phyloP scores from a whole-genome alignment of 1,284 basidiomycete genomes.

The Amylostereum areolatum region DNA sequence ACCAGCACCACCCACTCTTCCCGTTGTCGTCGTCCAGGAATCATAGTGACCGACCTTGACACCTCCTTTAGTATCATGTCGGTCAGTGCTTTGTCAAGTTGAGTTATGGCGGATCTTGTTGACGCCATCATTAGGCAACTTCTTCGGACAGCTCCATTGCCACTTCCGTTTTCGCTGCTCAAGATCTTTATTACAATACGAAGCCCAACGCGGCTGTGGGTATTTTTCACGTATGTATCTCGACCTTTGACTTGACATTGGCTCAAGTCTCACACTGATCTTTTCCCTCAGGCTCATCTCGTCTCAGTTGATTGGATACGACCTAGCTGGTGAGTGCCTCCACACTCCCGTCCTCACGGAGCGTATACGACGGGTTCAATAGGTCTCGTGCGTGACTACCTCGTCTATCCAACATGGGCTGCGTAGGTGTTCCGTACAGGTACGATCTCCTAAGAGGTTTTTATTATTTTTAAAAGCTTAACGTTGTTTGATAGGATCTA shows the following conservation, averaged over 20 bases:
- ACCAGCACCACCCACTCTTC: no score
- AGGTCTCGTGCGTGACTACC: constrained; percentile 30
- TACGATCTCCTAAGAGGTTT: no score
- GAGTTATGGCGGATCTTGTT: no score
- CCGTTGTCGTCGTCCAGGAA: no score
- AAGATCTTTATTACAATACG: constrained; percentile 44
- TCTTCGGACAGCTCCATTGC: constrained; percentile 18
- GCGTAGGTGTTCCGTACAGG: constrained; percentile 6
- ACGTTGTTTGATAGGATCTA: constrained; percentile 24
- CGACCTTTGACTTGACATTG: neutral
- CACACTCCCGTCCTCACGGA: no score
- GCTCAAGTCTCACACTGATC: neutral
- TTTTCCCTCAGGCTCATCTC: constrained; percentile 27
- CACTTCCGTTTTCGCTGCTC: constrained; percentile 32
- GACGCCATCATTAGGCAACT: neutral
- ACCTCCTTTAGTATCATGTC: no score
- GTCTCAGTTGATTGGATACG: constrained; percentile 50
- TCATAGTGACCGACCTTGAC: no score
- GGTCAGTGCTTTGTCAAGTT: no score
- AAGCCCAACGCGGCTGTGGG: constrained; percentile 42
- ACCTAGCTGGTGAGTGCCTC: constrained; percentile 26
- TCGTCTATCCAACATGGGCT: constrained; percentile 28
- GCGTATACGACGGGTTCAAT: no score
- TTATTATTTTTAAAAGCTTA: no score
- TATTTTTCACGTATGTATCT: constrained; percentile 34